phyloP scores from a whole-genome alignment of 73 alveolate species.

The Paramecium pentaurelia region DNA sequence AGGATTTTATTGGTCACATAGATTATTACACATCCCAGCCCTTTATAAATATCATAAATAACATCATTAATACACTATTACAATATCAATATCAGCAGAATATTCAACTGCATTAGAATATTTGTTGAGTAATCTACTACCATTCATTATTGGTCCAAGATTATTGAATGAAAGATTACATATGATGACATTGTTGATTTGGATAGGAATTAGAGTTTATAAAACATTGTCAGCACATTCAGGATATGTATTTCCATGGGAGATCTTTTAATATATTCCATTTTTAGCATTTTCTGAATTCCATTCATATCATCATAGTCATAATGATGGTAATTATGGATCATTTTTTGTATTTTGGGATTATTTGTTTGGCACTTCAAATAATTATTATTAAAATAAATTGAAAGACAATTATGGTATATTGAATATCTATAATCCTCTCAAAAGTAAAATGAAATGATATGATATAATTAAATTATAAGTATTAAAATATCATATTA shows the following conservation, averaged over 20 bases:
- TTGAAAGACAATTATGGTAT: background rate
- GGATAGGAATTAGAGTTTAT: conserved; percentile 59
- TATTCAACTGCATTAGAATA: conserved; percentile 56
- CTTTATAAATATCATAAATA: background rate
- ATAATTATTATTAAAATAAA: background rate
- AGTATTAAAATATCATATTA: background rate
- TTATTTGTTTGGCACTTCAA: conserved; percentile 58
- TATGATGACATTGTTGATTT: conserved; percentile 1
- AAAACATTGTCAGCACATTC: conserved; percentile 72
- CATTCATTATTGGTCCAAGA: conserved; percentile 24
- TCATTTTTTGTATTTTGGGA: conserved; percentile 72
- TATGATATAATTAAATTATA: background rate
- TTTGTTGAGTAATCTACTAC: conserved; percentile 45
- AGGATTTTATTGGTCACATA: background rate
- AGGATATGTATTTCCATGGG: conserved; percentile 78
- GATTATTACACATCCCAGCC: conserved; percentile 5
- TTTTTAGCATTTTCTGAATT: conserved; percentile 55
- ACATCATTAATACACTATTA: conserved; percentile 28
- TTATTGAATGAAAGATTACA: background rate
- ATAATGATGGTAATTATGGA: conserved; percentile 71
- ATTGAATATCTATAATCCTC: background rate
- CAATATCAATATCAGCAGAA: conserved; percentile 64
- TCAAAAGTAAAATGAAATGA: background rate
- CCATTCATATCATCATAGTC: conserved; percentile 75
- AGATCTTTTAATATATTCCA: conserved; percentile 60